Base-by-base conservation (phyloP, 2,329 filamentous ascomycete genomes). In the Ceratocystis cubensis region DNA sequence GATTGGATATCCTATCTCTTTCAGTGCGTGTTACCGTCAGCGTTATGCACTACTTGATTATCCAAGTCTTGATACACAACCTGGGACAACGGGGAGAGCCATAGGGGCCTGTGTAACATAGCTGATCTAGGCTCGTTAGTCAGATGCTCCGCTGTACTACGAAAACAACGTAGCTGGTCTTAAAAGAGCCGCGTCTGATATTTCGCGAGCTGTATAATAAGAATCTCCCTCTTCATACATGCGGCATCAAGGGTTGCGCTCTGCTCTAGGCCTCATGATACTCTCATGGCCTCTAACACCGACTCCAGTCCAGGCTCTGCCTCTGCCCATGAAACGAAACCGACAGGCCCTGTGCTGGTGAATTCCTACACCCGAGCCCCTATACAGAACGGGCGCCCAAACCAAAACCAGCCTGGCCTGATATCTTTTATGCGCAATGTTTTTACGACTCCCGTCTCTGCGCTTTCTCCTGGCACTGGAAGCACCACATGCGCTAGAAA, bases 281-380 rank as follows among this genome's bases (percentile, higher is more conserved):
- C 53, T 10, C 4, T 1, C 6, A 57, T 57, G 22, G 17, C 53
- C 25, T 30, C 28, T 2, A 20, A 22, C 28, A 30, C 25, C 10
- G 28, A 8, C 53, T 57, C 28, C 30, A 30, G 22, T 10, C 2
- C 48, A 5, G 22, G 28, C 56, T 15, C 56, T 13, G 56, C 5
- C 17, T 37, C 28, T 59, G 25, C 2, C 15, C 28, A 13, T 8
- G 25, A 59, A 59, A 10, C 28, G 7, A n/a, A 5, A n/a, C 56
- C 28, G 28, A 8, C 61, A 20, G 61, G 61, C 25, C 61, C 61
- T 22, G 22, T 63, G 22, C 25, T 63, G 17, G 61, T 63, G 13
- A 63, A 28, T n/a, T 30, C 61, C n/a, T 63, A 63, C 8, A 59
- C 45, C 15, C 3, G 73, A 71, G 71, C 17, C 69, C 71, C 13